These are phyloP conservation scores for Chrysanthemum makinoi DNA, from an alignment of 129 eudicot species.

Conservation along the genomic window DNA sequence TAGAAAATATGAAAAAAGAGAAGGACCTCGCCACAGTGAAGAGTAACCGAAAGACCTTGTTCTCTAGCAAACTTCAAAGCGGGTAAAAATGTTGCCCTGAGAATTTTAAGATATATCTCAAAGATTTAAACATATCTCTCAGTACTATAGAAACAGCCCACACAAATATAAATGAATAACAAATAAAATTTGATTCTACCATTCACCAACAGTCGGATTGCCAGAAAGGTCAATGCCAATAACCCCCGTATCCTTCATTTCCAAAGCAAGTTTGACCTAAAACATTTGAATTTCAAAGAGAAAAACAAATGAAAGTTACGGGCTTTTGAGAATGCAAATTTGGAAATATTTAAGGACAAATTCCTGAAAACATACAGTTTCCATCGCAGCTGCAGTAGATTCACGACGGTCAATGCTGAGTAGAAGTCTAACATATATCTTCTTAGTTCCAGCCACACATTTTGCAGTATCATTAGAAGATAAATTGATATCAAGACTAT, in stretches of 20 bases:
- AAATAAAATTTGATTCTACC: conserved; percentile 37
- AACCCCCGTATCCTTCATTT: conserved; percentile 74
- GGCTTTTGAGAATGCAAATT: not conserved
- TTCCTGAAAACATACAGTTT: conserved; percentile 62
- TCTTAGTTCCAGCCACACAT: conserved; percentile 32
- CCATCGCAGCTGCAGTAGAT: conserved; percentile 82
- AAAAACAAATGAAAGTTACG: not conserved
- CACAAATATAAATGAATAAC: not conserved
- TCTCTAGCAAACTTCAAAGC: conserved; percentile 76
- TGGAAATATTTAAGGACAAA: not conserved
- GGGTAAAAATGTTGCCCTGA: conserved; percentile 71
- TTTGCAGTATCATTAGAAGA: conserved; percentile 26
- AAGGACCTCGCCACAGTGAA: conserved; percentile 96
- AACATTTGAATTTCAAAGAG: conserved; percentile 18
- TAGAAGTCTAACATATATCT: conserved; percentile 75
- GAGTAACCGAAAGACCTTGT: conserved; percentile 77
- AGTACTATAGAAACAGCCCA: not conserved
- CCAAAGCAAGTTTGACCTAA: conserved; percentile 85
- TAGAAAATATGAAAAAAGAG: not conserved
- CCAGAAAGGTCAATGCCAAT: conserved; percentile 98
- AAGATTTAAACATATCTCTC: conserved; percentile 13
- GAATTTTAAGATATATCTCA: conserved; percentile 7
- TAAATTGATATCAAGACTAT: conserved; percentile 48
- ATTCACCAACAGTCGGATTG: conserved; percentile 83
- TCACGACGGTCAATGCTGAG: conserved; percentile 94